Conservation (phyloP, 108 stramenopile species). For the Epithemia pelagica region DNA sequence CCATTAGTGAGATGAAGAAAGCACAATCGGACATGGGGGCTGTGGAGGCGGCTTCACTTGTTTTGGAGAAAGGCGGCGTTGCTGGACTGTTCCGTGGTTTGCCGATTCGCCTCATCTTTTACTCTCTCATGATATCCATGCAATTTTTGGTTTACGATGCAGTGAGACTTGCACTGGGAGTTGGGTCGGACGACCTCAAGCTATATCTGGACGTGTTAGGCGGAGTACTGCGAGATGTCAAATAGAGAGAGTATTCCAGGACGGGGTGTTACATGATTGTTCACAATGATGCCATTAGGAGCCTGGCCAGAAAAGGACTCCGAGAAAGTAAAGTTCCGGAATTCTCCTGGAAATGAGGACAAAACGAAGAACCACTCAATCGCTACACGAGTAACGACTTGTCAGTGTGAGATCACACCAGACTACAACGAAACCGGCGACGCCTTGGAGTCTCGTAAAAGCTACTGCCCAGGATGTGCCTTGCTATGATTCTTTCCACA, state of each 20-base stretch:
- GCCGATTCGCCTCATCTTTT: slow-evolving; percentile 58
- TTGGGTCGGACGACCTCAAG: slow-evolving; percentile 69
- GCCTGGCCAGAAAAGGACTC: neutral
- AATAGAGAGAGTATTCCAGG: neutral
- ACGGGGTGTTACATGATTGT: neutral
- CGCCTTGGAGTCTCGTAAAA: no score
- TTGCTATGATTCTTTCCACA: no score
- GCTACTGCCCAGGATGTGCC: no score
- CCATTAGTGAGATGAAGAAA: slow-evolving; percentile 68
- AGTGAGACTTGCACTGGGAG: slow-evolving; percentile 56
- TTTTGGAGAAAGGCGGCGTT: slow-evolving; percentile 33
- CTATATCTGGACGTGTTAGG: slow-evolving; percentile 69
- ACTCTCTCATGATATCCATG: slow-evolving; percentile 44
- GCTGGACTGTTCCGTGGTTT: slow-evolving; percentile 44
- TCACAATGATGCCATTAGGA: neutral
- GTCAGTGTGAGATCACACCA: no score
- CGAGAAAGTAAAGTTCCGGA: neutral
- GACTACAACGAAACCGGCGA: no score
- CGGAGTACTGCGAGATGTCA: slow-evolving; percentile 31
- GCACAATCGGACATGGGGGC: slow-evolving; percentile 49
- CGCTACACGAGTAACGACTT: no score
- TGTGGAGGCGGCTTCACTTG: slow-evolving; percentile 28
- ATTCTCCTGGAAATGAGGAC: neutral
- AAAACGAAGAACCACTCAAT: neutral
- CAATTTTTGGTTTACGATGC: slow-evolving; percentile 71